These are phyloP conservation scores for Nectriaceae sp. DNA, from an alignment of 2,329 filamentous ascomycete genomes.

Conservation along the genomic window DNA sequence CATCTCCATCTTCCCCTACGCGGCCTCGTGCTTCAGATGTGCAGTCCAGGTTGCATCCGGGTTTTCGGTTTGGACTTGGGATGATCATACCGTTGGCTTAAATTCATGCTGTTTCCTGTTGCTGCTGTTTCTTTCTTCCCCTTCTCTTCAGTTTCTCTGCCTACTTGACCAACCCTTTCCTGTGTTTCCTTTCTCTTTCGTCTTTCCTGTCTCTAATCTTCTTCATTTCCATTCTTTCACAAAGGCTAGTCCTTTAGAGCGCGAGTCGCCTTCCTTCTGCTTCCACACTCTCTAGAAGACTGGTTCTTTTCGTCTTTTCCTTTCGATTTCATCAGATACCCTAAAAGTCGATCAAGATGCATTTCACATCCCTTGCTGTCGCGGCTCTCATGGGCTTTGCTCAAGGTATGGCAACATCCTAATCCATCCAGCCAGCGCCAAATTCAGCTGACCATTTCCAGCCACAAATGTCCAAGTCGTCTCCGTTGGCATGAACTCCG, in stretches of 20 bases:
- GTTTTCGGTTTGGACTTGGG: not conserved
- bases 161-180: conserved; percentile 28
- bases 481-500: conserved; percentile 56
- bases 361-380: conserved; percentile 49
- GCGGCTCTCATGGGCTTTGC: conserved; percentile 50
- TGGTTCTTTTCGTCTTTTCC: conserved; percentile 27
- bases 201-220: conserved; percentile 26
- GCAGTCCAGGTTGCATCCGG: conserved; percentile 14
- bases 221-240: conserved; percentile 24
- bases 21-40: conserved; percentile 27
- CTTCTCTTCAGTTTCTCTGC: conserved; percentile 20
- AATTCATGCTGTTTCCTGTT: conserved; percentile 40
- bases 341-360: conserved; percentile 46
- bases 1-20: conserved; percentile 20
- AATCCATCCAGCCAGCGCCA: too few species aligned
- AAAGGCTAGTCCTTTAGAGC: conserved; percentile 35
- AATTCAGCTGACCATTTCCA: conserved; percentile 23
- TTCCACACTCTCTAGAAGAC: not conserved
- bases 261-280: conserved; percentile 29
- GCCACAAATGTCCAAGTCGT: conserved; percentile 60
- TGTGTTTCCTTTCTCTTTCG: conserved; percentile 29
- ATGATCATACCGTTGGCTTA: conserved; percentile 31
- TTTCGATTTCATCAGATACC: conserved; percentile 18
- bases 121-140: conserved; percentile 20
- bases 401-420: conserved; percentile 39